A percentile compares a stretch with the other conserved stretches of the same genome.
Conservation (phyloP, 2,329 filamentous ascomycete genomes). For the Huntiella bhutanensis region DNA sequence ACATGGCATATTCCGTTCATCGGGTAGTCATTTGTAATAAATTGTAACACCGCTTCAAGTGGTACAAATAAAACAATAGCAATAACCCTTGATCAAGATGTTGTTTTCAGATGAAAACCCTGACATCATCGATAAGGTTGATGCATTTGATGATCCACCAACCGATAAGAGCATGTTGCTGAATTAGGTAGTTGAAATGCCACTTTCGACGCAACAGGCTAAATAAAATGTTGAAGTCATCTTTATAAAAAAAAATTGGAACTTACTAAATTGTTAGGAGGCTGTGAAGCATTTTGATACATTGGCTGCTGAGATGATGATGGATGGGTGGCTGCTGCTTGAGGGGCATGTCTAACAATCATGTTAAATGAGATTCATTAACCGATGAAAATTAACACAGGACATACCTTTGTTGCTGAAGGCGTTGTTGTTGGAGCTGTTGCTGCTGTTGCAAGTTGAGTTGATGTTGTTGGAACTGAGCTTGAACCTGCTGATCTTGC, state of each 20-base stretch:
- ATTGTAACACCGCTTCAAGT: too few species aligned
- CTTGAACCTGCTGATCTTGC: background rate
- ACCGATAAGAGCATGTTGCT: background rate
- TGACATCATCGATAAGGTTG: background rate
- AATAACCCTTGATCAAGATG: too few species aligned
- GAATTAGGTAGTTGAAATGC: too few species aligned
- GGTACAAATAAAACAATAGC: too few species aligned
- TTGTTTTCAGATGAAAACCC: background rate
- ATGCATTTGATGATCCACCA: background rate
- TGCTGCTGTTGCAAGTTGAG: background rate
- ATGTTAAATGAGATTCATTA: too few species aligned
- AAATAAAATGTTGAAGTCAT: background rate
- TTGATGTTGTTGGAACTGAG: background rate
- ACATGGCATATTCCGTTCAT: too few species aligned
- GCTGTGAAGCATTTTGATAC: background rate
- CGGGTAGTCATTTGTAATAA: too few species aligned
- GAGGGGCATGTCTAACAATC: background rate
- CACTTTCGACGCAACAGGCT: too few species aligned
- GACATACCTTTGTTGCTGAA: background rate
- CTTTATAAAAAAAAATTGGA: background rate
- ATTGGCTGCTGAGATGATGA: background rate
- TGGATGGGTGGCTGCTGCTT: conserved; percentile 1
- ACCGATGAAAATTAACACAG: background rate
- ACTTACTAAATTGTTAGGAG: conserved; percentile 1
- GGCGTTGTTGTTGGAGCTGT: background rate